Base-by-base conservation (phyloP, 768 basidiomycete genomes). In the Rhodotorula babjevae region DNA sequence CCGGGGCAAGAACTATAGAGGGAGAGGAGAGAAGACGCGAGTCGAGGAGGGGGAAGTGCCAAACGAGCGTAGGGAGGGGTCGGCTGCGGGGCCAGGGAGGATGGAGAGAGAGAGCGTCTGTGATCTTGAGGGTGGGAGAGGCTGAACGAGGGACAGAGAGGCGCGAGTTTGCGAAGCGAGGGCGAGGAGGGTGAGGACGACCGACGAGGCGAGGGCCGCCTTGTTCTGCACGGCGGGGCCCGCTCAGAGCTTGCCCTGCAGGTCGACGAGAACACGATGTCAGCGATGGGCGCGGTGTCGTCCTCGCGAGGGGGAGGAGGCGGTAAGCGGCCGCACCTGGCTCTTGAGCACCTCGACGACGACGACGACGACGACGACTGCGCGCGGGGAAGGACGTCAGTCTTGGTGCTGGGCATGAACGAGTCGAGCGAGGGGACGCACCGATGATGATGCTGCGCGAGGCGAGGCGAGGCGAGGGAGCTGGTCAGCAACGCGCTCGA, bases 261-360 rank as follows among this genome's bases (percentile, higher is more conserved):
- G 11, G 50, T 52, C 50, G 27, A 25, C 27, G 14, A 52, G 6
- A 33, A 0, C 56, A 57, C 19, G 31, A 11, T 3, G 31, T 36
- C 31, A 12, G 18, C 31, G 33, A 3, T 27, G 19, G 6, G 18
- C 44, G 44, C 12, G 18, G 14, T 12, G 44, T 46, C 3, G 14
- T 15, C 44, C 44, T 46, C 44, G 33, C 23, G 56, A 9, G 2
- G 18, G 15, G 2, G 56, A 19, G 12, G 7, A 11, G 16, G 21
- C 31, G 56, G 21, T 10, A 25, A 11, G 40, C 12, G 23, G 23
- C 21, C 58, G 14, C n/a, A 19, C 60, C 60, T 61, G 60, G 60
- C 47, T 61, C 60, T 61, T 61, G 42, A 61, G 44, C 23, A 61
- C 60, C 29, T 61, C 60, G 60, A 61, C 40, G 9, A 61, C 60